Evolutionary conservation across 768 basidiomycete species (phyloP), one percentile per base, ranked within the genome.

Genomic region (Lentinula guzmanii): DNA sequence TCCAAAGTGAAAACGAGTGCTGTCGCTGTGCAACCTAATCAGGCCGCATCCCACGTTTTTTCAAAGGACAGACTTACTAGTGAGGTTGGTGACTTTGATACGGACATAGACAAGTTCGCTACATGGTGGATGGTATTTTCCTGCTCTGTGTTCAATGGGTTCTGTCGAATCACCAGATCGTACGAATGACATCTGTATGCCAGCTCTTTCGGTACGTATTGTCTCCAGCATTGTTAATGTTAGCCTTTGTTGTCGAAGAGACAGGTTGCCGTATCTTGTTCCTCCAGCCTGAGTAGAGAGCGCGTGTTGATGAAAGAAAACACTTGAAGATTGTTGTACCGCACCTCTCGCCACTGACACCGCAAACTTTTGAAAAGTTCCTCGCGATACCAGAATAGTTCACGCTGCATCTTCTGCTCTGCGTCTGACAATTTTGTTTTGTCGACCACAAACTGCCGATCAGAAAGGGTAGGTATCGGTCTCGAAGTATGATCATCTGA

Each of bases 371-470:
- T 83, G 67, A 98, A 82, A 9, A 99, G 74, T 64, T 89, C 86
- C 71, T 99, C 95, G 39, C 95, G 81, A 70, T 97, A 96, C 97
- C 97, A 99, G 76, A 98, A 99, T 15, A 95, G 70, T 69, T 94
- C 91, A 42, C 86, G 80, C 69, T 93, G 89, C 9, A 78, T 69
- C 46, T 76, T 78, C 63, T 89, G 82, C 65, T 92, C 87, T 50
- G 72, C 75, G 10, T 73, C 70, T 1, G 87, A 82, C 61, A 91
- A 74, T 53, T 77, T 82, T 4, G 87, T 84, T 66, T 91, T 90
- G 28, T 87, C 81, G 0, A 97, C 89, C 16, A 98, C 86, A 70
- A 95, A 98, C 70, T 99, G 97, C 31, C 93, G 82, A 63, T 93
- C 87, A 13, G 92, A 89, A 42, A 98, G 74, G 15, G 86, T 86